Evolutionary conservation across 352 stramenopile genomes (phyloP).

Genomic region (Globisporangium okanoganense): DNA sequence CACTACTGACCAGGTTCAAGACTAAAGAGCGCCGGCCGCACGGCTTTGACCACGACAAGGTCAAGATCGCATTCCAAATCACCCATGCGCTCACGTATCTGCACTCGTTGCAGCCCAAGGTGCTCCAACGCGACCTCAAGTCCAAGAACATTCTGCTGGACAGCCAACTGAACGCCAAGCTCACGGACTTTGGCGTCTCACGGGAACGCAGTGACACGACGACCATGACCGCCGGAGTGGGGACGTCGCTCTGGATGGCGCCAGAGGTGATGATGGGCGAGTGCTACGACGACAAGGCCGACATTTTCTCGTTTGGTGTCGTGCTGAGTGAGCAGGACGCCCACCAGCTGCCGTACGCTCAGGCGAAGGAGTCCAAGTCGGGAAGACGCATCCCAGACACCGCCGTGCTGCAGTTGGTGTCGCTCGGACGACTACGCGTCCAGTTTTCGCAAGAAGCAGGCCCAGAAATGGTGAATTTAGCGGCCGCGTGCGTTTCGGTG

Average conservation of each 20-base stretch:
- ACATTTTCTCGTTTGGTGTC: constrained; percentile 47
- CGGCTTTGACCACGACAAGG: constrained; percentile 37
- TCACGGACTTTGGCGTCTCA: no score
- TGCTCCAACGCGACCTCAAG: constrained; percentile 12
- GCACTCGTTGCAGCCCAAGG: constrained; percentile 32
- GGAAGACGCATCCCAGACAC: constrained; percentile 24
- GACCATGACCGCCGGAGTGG: no score
- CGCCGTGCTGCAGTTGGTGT: constrained; percentile 42
- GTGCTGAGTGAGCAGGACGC: constrained; percentile 38
- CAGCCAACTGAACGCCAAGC: no score
- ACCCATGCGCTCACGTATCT: constrained; percentile 35
- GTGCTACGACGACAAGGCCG: constrained; percentile 31
- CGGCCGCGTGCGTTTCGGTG: no score
- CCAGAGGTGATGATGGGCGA: constrained; percentile 21
- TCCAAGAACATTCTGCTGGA: no score
- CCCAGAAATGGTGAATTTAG: not conserved
- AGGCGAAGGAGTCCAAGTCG: constrained; percentile 17
- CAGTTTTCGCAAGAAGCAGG: constrained; percentile 25
- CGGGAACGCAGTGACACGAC: no score
- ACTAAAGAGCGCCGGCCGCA: constrained; percentile 22
- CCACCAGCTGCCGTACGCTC: constrained; percentile 24
- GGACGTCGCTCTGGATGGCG: no score
- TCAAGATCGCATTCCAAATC: constrained; percentile 26
- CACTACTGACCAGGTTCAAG: constrained; percentile 25
- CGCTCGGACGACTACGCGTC: constrained; percentile 25